These are phyloP conservation scores for Diutina pseudorugosa DNA, from an alignment of 1,139 yeast species.

Conservation along the genomic window DNA sequence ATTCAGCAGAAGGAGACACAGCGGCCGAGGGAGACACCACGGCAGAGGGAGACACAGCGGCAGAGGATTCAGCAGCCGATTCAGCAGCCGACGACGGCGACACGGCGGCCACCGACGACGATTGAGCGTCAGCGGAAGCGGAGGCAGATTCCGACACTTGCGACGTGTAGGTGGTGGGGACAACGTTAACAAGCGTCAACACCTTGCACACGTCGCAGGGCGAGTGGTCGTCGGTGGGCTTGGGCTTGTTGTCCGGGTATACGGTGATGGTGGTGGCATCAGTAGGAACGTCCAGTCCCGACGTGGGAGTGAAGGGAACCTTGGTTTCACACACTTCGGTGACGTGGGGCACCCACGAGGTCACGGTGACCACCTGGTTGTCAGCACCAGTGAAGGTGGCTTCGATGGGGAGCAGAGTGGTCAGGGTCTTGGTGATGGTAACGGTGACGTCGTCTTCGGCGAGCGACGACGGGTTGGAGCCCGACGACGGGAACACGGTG, in stretches of 20 bases:
- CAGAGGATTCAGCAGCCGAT: neutral
- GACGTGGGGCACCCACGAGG: slow-evolving; percentile 3
- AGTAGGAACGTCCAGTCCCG: neutral
- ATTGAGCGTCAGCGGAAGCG: neutral
- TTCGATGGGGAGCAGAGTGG: slow-evolving; percentile 2
- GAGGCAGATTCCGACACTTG: neutral
- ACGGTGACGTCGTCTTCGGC: slow-evolving; percentile 1
- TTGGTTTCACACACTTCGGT: neutral
- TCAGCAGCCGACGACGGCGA: neutral
- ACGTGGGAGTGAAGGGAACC: neutral
- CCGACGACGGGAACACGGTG: neutral
- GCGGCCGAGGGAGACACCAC: neutral
- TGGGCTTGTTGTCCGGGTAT: neutral
- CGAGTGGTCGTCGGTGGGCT: neutral
- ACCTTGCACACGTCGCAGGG: slow-evolving; percentile 3
- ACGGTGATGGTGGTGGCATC: neutral
- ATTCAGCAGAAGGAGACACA: neutral
- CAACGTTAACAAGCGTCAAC: neutral
- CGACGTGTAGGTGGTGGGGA: neutral
- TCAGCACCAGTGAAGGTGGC: neutral
- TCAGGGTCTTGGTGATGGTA: slow-evolving; percentile 1
- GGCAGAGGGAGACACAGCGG: neutral
- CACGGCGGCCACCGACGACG: neutral
- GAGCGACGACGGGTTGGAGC: neutral
- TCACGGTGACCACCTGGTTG: neutral